Conservation (phyloP, 495 filamentous ascomycete genomes). For the Penicillium riverlandense region DNA sequence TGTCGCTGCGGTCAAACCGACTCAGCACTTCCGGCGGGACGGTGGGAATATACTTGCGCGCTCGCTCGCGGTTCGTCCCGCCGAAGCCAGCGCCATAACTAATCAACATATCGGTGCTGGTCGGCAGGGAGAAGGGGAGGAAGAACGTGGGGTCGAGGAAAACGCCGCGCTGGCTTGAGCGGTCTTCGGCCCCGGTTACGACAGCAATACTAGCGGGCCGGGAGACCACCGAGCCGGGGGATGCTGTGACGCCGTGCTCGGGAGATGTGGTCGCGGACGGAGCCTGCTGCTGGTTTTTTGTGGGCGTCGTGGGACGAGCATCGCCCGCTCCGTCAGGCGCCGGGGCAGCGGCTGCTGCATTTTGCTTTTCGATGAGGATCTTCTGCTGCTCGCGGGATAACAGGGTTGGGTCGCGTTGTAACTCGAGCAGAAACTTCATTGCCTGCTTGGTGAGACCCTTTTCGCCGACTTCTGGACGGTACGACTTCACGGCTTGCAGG, state of each 20-base stretch:
- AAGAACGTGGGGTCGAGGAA: slow-evolving; percentile 86
- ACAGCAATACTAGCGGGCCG: slow-evolving; percentile 13
- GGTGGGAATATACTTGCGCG: slow-evolving; percentile 92
- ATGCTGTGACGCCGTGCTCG: slow-evolving; percentile 9
- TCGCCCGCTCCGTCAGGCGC: slow-evolving; percentile 11
- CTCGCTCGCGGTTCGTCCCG: slow-evolving; percentile 82
- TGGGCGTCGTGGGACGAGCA: slow-evolving; percentile 37
- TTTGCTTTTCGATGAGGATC: slow-evolving; percentile 25
- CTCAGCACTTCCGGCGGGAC: slow-evolving; percentile 90
- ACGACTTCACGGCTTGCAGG: slow-evolving; percentile 88
- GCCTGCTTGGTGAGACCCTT: slow-evolving; percentile 80
- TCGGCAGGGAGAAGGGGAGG: slow-evolving; percentile 89
- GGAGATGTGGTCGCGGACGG: slow-evolving; percentile 20
- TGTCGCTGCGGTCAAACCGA: slow-evolving; percentile 65
- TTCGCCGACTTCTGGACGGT: slow-evolving; percentile 91
- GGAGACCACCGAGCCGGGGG: slow-evolving; percentile 20
- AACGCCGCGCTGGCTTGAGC: slow-evolving; percentile 38
- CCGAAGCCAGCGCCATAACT: slow-evolving; percentile 93
- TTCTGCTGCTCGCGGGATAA: slow-evolving; percentile 29
- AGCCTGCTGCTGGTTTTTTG: slow-evolving; percentile 35
- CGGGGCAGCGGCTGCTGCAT: slow-evolving; percentile 12
- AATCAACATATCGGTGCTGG: slow-evolving; percentile 94
- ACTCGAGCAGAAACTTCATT: slow-evolving; percentile 72
- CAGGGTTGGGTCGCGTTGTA: slow-evolving; percentile 60
- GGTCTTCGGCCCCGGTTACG: background rate